Evolutionary conservation across 2,329 filamentous ascomycete species (phyloP).

Genomic region (Mycosphaerelloides madeirae): DNA sequence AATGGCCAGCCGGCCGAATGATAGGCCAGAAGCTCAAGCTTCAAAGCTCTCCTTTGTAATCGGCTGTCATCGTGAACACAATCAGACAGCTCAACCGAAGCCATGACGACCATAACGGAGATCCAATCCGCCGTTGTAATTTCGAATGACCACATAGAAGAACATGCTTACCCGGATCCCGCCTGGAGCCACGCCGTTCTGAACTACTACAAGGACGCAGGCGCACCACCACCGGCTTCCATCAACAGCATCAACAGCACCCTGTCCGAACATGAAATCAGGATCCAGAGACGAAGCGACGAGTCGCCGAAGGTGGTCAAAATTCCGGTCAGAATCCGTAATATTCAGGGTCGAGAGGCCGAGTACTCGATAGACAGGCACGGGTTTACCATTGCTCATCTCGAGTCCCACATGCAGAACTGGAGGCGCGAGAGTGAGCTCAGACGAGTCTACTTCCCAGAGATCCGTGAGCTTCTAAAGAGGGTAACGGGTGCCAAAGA

Average conservation of each 20-base stretch:
- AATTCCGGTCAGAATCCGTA: conserved; percentile 12
- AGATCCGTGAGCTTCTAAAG: conserved; percentile 12
- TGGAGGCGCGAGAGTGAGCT: conserved; percentile 9
- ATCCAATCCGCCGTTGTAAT: too few species aligned
- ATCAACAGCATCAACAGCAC: conserved; percentile 3
- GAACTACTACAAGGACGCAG: conserved; percentile 15
- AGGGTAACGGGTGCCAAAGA: conserved; percentile 11
- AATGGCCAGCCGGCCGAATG: too few species aligned
- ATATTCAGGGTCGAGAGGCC: conserved; percentile 11
- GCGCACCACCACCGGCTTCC: conserved; percentile 5
- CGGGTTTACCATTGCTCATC: conserved; percentile 12
- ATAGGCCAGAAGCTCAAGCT: too few species aligned
- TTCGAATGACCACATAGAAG: too few species aligned
- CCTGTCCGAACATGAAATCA: conserved; percentile 14
- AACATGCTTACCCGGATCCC: conserved; percentile 3
- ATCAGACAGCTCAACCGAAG: too few species aligned
- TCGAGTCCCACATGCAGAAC: conserved; percentile 6
- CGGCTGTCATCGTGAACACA: too few species aligned
- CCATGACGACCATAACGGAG: too few species aligned
- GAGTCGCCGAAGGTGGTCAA: conserved; percentile 11
- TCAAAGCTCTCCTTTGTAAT: too few species aligned
- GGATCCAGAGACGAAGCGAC: conserved; percentile 10
- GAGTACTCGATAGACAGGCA: conserved; percentile 11
- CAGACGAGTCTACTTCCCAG: conserved; percentile 11
- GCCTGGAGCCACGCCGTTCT: conserved; percentile 10